These are phyloP conservation scores for Hypoxylon lienhwacheense DNA, from an alignment of 495 filamentous ascomycete species.

Conservation along the genomic window DNA sequence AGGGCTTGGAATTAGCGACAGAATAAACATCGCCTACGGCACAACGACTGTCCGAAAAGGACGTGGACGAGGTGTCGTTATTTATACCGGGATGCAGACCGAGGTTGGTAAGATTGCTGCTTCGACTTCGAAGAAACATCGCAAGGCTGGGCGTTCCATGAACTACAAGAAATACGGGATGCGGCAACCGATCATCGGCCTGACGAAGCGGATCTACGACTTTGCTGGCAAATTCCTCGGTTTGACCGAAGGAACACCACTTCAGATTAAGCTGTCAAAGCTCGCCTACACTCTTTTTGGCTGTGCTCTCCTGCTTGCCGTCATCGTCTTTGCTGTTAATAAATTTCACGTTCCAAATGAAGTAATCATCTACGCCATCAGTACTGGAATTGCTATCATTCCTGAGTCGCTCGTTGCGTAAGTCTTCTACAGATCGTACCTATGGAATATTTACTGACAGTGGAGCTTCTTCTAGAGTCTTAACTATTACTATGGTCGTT, in stretches of 20 bases:
- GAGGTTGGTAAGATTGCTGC: conserved; percentile 84
- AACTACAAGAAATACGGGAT: conserved; percentile 64
- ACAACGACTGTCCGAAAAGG: conserved; percentile 70
- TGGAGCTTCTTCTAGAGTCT: conserved; percentile 43
- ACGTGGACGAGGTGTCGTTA: conserved; percentile 66
- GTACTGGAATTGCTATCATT: conserved; percentile 70
- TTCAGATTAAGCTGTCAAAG: conserved; percentile 79
- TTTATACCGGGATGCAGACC: conserved; percentile 75
- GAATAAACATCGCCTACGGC: conserved; percentile 69
- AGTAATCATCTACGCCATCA: conserved; percentile 81
- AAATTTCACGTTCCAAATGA: conserved; percentile 68
- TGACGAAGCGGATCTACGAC: conserved; percentile 61
- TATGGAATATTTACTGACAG: conserved; percentile 3
- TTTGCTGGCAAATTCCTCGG: conserved; percentile 68
- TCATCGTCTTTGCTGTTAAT: conserved; percentile 80
- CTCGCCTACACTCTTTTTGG: conserved; percentile 75
- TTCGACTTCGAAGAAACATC: conserved; percentile 58
- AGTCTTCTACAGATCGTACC: conserved; percentile 19
- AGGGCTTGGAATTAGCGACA: conserved; percentile 63
- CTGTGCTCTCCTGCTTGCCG: conserved; percentile 71
- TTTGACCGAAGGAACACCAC: conserved; percentile 75
- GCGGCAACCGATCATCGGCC: conserved; percentile 60
- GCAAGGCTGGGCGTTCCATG: conserved; percentile 64
- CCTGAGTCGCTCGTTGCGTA: conserved; percentile 68
- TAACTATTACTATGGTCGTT: conserved; percentile 76